A percentile compares a stretch with the other conserved stretches of the same genome.
Evolutionary conservation across 1,284 basidiomycete species (phyloP).

Genomic region (Pseudozyma sp.): DNA sequence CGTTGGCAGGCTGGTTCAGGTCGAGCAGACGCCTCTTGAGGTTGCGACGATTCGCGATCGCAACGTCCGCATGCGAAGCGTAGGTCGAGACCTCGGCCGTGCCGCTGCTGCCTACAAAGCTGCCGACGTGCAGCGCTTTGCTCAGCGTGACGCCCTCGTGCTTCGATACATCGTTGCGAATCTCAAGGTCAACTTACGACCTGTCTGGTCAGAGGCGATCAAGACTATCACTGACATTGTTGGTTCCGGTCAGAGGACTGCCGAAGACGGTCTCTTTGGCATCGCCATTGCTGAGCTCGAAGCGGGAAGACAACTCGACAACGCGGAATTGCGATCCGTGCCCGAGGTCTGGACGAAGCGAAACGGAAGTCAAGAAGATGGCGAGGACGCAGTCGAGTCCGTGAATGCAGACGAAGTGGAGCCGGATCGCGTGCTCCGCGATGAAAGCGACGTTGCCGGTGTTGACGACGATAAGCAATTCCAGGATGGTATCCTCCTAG

Average conservation of each 20-base stretch:
- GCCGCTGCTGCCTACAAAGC: conserved; percentile 36
- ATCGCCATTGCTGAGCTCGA: conserved; percentile 43
- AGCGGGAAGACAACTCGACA: conserved; percentile 29
- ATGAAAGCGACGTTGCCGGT: conserved; percentile 44
- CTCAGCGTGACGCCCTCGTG: conserved; percentile 34
- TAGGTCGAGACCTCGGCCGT: conserved; percentile 56
- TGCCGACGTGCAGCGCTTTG: conserved; percentile 17
- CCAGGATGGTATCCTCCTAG: conserved; percentile 51
- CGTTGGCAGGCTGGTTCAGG: conserved; percentile 49
- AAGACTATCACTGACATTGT: conserved; percentile 59
- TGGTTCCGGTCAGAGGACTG: conserved; percentile 19
- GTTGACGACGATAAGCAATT: conserved; percentile 56
- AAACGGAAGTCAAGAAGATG: conserved; percentile 4
- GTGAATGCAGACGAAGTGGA: conserved; percentile 34
- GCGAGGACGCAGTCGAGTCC: conserved; percentile 4
- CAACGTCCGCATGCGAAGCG: conserved; percentile 61
- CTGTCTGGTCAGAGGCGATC: conserved; percentile 62
- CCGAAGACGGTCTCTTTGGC: conserved; percentile 20
- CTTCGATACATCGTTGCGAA: conserved; percentile 59
- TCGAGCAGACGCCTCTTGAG: conserved; percentile 55
- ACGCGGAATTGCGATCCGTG: conserved; percentile 22
- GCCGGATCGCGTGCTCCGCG: conserved; percentile 30
- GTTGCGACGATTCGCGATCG: conserved; percentile 61
- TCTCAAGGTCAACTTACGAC: conserved; percentile 66
- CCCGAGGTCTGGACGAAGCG: conserved; percentile 22